Conservation (phyloP, 2,329 filamentous ascomycete species). For the Fusarium secorum region DNA sequence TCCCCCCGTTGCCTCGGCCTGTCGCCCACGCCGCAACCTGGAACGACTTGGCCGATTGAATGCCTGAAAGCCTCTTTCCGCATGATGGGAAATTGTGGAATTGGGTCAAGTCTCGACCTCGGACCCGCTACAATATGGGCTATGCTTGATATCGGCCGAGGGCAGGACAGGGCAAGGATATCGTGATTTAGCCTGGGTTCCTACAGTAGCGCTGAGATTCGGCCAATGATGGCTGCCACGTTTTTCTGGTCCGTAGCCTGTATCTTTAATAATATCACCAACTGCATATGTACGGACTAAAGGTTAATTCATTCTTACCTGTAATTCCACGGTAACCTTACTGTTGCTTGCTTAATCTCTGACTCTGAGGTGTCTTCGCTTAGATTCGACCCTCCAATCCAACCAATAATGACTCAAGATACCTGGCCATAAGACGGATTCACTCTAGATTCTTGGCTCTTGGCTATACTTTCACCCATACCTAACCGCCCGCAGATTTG, state of each 20-base stretch:
- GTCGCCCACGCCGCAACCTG: conserved; percentile 54
- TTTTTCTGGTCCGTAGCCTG: not conserved
- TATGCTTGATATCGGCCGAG: conserved; percentile 10
- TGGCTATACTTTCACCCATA: not conserved
- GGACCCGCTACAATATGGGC: conserved; percentile 1
- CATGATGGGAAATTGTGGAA: conserved; percentile 48
- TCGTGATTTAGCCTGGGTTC: conserved; percentile 9
- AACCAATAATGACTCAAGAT: not conserved
- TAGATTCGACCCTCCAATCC: not conserved
- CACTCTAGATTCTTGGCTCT: not conserved
- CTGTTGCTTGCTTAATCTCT: not conserved
- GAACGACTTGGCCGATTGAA: conserved; percentile 57
- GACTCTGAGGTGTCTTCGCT: not conserved
- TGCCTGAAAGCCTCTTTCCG: conserved; percentile 50
- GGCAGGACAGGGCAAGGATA: not conserved
- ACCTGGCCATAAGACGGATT: not conserved
- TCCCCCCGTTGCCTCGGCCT: not conserved
- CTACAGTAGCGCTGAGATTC: conserved; percentile 13
- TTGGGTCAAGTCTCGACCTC: conserved; percentile 4
- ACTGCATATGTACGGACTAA: not conserved
- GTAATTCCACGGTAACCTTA: not conserved
- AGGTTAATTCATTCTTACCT: not conserved
- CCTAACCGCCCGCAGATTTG: not conserved
- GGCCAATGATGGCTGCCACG: conserved; percentile 9
- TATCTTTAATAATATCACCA: not conserved